Evolutionary conservation across 225 moss, liverwort and hornwort genomes (phyloP), one percentile per base, ranked within the genome.

Genomic region (Anthoceros angustus): DNA sequence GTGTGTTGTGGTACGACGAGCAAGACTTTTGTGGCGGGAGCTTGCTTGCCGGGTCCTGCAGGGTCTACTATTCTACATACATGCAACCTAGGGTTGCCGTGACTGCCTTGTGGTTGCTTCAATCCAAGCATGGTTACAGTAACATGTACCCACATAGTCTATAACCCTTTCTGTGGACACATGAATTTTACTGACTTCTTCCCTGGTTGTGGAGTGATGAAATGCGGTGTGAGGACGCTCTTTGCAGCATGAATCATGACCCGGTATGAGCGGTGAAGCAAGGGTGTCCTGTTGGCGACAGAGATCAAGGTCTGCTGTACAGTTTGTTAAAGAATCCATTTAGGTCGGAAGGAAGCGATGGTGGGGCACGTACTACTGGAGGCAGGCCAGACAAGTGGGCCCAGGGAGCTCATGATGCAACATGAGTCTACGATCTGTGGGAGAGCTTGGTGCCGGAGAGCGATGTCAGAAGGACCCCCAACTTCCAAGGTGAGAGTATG

Each of bases 221-320:
- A 1, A 1, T 32, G 32, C 4, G 32, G 32, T 32, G 32, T 32
- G 32, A 32, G 32, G 32, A 32, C 32, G 32, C 2, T 32, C 2
- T 32, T 32, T 32, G 32, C 32, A 32, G 32, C 32, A 32, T 1
- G 32, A 1, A 32, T 32, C 32, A 32, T 32, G 32, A 32, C 32
- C 32, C 32, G 32, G 32, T 32, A 32, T 32, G 32, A 32, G 32
- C 32, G 32, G 32, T 32, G 32, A 32, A 32, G 4, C 32, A 4
- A 32, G 32, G 32, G 32, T 32, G 32, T 32, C 32, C 32, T 16
- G 45, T 16, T 11, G 45, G 16, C 45, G 45, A 46, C 45, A 46
- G 45, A 46, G 16, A 46, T 46, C 45, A 46, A 46, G 45, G 45
- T 46, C 45, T 46, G 45, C 45, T 46, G 45, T 46, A 46, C 45